Evolutionary conservation across 768 basidiomycete species (phyloP), one percentile per base, ranked within the genome.

Genomic region (Suillus subluteus): DNA sequence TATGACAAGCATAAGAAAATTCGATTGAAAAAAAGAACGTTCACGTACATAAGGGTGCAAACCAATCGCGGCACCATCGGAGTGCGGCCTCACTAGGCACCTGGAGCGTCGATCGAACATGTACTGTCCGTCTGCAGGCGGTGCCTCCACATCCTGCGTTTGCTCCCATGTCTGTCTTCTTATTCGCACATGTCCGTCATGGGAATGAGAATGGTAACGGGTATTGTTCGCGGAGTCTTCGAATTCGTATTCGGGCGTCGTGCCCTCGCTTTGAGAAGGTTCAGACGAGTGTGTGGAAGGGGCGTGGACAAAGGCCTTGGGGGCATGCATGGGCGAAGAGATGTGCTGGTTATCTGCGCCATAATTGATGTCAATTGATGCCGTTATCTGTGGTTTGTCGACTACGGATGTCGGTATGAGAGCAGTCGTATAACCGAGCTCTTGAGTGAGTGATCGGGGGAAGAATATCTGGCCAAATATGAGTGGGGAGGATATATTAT

Each of bases 381-480:
- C 67, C n/a, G 71, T 63, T 12, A 67, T 69, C 38, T 78, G 75
- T 9, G 70, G 69, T 71, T 80, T 82, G 62, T 66, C 72, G 46
- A 46, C 40, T 16, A 61, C 4, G 6, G 50, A 21, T 43, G 58
- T 72, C 65, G 41, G 73, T 16, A 79, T 69, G 56, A 73, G 66
- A 21, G 78, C 67, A 59, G 83, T 84, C 30, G 83, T 82, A 78
- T 91, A 90, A 2, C 89, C 91, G 6, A 84, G 79, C 76, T 91
- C 90, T 35, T 80, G 81, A 4, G 85, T 84, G 64, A 91, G 82
- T 3, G 91, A 91, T 55, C 90, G 90, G 43, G 91, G 91, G 80
- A 92, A 92, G 79, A 92, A 92, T 52, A 92, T 84, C 90, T 91
- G 43, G 7, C 37, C 12, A 38, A 61, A 52, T 30, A 38, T 56